phyloP scores from a whole-genome alignment of 352 stramenopile species.

The Blastocystis sp. region DNA sequence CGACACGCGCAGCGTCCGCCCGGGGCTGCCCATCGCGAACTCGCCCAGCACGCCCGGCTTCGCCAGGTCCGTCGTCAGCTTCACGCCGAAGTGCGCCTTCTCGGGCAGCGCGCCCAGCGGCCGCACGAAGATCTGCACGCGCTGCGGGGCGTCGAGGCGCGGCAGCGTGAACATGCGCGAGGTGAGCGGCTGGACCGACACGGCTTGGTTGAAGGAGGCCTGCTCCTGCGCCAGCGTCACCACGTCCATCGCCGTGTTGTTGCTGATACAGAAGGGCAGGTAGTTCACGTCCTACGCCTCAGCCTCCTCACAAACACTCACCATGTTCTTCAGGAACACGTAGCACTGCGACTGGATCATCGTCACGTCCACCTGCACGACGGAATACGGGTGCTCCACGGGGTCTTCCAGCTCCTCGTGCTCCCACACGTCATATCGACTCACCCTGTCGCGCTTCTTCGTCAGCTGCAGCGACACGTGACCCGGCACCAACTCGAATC shows the following conservation, averaged over 20 bases:
- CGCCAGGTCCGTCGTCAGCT: background rate
- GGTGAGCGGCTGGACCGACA: slow-evolving; percentile 22
- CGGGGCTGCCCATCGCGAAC: slow-evolving; percentile 4
- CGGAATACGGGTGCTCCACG: background rate
- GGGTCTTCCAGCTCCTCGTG: slow-evolving; percentile 41
- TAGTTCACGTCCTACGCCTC: slow-evolving; percentile 38
- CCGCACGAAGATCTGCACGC: background rate
- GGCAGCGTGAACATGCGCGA: slow-evolving; percentile 49
- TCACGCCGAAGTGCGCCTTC: background rate
- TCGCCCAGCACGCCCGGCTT: slow-evolving; percentile 41
- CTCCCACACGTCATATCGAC: background rate
- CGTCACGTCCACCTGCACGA: slow-evolving; percentile 56
- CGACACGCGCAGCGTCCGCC: slow-evolving; percentile 26
- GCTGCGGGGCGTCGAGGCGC: slow-evolving; percentile 9
- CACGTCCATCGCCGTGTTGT: slow-evolving; percentile 45
- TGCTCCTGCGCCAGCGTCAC: slow-evolving; percentile 28
- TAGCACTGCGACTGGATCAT: slow-evolving; percentile 49
- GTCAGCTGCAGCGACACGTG: slow-evolving; percentile 44
- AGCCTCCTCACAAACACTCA: background rate
- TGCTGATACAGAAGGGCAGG: slow-evolving; percentile 57
- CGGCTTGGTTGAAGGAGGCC: slow-evolving; percentile 6
- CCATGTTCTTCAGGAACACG: slow-evolving; percentile 68
- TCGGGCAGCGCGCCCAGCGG: background rate
- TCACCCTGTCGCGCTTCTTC: background rate
- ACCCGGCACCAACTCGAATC: slow-evolving; percentile 39